Percentiles rank a stretch among this genome's conserved stretches.
Evolutionary conservation across 352 stramenopile genomes (phyloP).

Genomic region (Globisporangium middletonii): DNA sequence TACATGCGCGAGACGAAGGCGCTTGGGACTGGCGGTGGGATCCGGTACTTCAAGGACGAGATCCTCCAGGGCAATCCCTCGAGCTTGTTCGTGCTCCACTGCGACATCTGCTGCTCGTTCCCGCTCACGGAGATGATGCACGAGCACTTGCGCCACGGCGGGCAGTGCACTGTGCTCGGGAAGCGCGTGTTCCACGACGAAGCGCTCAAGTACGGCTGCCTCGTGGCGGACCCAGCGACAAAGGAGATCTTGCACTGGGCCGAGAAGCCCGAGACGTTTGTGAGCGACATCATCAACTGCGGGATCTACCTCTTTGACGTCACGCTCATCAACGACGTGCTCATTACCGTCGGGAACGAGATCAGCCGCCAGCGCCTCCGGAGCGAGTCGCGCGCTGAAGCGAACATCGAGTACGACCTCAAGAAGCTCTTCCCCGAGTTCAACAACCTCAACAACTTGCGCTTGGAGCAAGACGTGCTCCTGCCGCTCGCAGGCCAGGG

Average conservation of each 20-base stretch:
- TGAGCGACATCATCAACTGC: conserved; percentile 90
- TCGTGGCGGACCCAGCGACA: conserved; percentile 64
- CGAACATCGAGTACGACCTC: conserved; percentile 67
- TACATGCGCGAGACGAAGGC: conserved; percentile 80
- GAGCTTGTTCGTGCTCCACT: conserved; percentile 81
- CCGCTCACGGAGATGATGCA: conserved; percentile 88
- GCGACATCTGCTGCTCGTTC: conserved; percentile 86
- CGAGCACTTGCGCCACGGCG: conserved; percentile 70
- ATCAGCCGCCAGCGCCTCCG: conserved; percentile 75
- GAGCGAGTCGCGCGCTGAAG: conserved; percentile 65
- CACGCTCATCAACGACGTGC: conserved; percentile 58
- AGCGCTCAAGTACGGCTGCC: conserved; percentile 84
- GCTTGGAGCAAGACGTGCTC: conserved; percentile 82
- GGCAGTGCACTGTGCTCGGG: conserved; percentile 70
- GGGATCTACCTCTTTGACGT: conserved; percentile 87
- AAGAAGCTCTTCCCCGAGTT: conserved; percentile 87
- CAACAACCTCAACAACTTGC: conserved; percentile 79
- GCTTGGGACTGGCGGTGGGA: conserved; percentile 73
- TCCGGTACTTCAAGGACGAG: conserved; percentile 82
- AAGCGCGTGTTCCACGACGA: conserved; percentile 88
- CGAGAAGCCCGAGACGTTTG: conserved; percentile 87
- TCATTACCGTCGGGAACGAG: conserved; percentile 74
- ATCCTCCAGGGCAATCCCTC: conserved; percentile 71
- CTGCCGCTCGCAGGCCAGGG: conserved; percentile 74
- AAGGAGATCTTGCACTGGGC: conserved; percentile 88